Percentiles rank a stretch among this genome's conserved stretches.
phyloP scores from a whole-genome alignment of 2,329 filamentous ascomycete species.

The Neofusicoccum parvum region DNA sequence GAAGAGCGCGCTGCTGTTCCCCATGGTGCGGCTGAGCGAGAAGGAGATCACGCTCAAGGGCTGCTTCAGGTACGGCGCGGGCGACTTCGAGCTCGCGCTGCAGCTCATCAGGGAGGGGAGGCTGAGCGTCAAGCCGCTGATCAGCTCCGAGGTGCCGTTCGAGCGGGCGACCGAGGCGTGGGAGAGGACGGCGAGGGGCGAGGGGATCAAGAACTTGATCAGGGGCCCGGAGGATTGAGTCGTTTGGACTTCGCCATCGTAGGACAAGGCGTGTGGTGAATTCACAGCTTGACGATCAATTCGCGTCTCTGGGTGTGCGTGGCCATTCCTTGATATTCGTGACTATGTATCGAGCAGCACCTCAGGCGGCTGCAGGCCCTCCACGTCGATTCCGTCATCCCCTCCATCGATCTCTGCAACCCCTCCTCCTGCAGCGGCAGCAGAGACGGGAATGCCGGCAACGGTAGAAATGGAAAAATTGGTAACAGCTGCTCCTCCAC shows the following conservation, averaged over 20 bases:
- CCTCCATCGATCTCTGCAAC: neutral
- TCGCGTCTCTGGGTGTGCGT: no score
- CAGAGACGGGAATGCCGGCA: neutral
- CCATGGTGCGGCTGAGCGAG: slow-evolving; percentile 17
- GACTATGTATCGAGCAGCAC: neutral
- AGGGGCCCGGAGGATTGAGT: slow-evolving; percentile 29
- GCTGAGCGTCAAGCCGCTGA: slow-evolving; percentile 32
- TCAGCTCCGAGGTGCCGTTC: slow-evolving; percentile 34
- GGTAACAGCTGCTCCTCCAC: neutral
- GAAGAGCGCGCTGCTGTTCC: neutral
- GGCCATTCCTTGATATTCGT: neutral
- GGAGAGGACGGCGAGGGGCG: slow-evolving; percentile 34
- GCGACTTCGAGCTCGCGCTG: slow-evolving; percentile 37
- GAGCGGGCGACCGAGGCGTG: slow-evolving; percentile 34
- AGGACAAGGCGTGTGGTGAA: no score
- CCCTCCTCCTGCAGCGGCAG: neutral
- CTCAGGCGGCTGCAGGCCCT: neutral
- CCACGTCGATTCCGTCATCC: neutral
- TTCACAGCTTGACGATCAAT: no score
- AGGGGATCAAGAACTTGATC: slow-evolving; percentile 40
- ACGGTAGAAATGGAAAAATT: neutral
- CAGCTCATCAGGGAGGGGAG: slow-evolving; percentile 28
- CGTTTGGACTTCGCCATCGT: no score
- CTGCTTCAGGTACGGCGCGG: slow-evolving; percentile 35
- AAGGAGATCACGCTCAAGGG: slow-evolving; percentile 31